Base-by-base conservation (phyloP, 106 monocot genomes). In the Hemerocallis citrina region DNA sequence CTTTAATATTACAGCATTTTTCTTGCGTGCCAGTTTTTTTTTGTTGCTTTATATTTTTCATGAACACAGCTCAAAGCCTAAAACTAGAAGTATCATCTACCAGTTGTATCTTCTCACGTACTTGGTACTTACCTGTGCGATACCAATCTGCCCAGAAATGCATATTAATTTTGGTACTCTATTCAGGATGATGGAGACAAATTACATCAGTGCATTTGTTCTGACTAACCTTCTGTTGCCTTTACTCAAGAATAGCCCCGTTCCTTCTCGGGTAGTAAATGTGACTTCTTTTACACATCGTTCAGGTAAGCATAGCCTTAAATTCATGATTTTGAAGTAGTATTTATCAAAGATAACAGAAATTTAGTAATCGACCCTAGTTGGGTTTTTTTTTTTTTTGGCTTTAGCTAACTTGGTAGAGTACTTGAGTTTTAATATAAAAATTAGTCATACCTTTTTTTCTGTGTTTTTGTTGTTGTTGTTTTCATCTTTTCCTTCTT, bases 251-350 rank as follows among this genome's bases (percentile, higher is more conserved):
- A 96, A 75, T 51, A 90, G 95, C 60, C 72, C 81, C 21, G 45
- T 81, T 22, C 84, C 84, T 64, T 81, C 90, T 67, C 74, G 90
- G 29, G 59, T 96, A 41, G 81, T 96, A 70, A 96, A 96, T 56
- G 81, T 96, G 17, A 90, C 95, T 34, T 96, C 95, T 42, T 91
- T 91, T 59, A 96, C 95, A 31, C 90, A 96, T 68, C 74, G 79
- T 70, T 87, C 78, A 51, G 86, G 95, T 90, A 64, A 84, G 78
- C n/a, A 69, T 68, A 32, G 2, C 27, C 67, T 41, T 41, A 62
- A 17, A 23, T 64, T 31, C 34, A 16, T 59, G 50, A 25, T 45
- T 48, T n/a, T 48, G 20, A 48, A 48, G 14, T 10, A 48, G 47
- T 6, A 47, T 47, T 47, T 20, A 47, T 47, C 47, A n/a, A n/a